Conservation (phyloP, 192 early-diverging fungal genomes). For the Coemansia sp. region DNA sequence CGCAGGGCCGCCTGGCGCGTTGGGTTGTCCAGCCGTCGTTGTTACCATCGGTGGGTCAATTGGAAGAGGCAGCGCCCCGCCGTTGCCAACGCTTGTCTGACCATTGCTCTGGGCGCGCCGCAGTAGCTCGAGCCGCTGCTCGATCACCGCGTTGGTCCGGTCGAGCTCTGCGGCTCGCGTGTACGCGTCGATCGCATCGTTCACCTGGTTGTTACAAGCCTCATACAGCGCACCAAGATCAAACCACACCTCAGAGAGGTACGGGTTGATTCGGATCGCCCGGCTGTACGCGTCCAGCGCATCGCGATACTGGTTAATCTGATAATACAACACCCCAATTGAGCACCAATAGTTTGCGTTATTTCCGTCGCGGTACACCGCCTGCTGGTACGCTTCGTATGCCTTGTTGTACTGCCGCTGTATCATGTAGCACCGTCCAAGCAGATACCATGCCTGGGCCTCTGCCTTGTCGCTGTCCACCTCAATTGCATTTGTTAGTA, state of each 20-base stretch:
- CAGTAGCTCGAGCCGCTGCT: constrained; percentile 64
- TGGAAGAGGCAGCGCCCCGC: constrained; percentile 35
- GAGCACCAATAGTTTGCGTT: constrained; percentile 99
- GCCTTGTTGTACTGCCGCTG: constrained; percentile 93
- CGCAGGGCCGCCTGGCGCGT: constrained; percentile 50
- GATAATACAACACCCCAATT: constrained; percentile 97
- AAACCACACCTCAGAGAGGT: constrained; percentile 97
- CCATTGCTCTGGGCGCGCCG: constrained; percentile 50
- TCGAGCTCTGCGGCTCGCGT: constrained; percentile 89
- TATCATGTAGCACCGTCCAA: constrained; percentile 96
- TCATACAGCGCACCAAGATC: constrained; percentile 96
- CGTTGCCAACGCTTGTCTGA: constrained; percentile 26
- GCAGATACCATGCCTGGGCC: constrained; percentile 91
- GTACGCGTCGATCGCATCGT: constrained; percentile 97
- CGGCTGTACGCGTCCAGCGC: constrained; percentile 96
- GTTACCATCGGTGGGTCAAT: constrained; percentile 44
- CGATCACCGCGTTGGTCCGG: constrained; percentile 82
- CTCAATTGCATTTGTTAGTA: constrained; percentile 81
- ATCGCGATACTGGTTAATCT: constrained; percentile 91
- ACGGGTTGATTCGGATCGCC: constrained; percentile 90
- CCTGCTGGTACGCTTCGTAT: constrained; percentile 97
- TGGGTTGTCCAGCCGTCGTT: constrained; percentile 38
- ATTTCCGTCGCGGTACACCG: constrained; percentile 87
- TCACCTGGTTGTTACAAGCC: constrained; percentile 94
- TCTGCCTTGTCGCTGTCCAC: constrained; percentile 77